Conservation (phyloP, 2,329 filamentous ascomycete species). For the Ramichloridium luteum region DNA sequence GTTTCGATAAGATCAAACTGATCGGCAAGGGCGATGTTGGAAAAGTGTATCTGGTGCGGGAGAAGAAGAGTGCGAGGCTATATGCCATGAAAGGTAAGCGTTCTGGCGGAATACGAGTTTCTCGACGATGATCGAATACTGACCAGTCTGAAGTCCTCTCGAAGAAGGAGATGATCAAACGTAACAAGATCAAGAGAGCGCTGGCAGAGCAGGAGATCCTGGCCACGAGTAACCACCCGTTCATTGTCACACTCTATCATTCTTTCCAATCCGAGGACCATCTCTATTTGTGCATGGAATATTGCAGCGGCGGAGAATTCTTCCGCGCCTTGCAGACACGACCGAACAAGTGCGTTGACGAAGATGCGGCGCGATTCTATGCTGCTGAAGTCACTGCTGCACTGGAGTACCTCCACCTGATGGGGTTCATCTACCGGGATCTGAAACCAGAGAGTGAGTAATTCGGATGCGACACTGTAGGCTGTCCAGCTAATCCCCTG, state of each 20-base stretch:
- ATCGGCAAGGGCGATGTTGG: conserved; percentile 98
- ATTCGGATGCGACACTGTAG: background rate
- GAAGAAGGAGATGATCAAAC: conserved; percentile 99
- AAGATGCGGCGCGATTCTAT: conserved; percentile 94
- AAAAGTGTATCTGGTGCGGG: conserved; percentile 92
- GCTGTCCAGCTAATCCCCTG: too few species aligned
- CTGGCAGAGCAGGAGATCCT: conserved; percentile 96
- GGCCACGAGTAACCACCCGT: conserved; percentile 95
- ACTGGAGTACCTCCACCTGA: conserved; percentile 89
- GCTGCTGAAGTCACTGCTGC: conserved; percentile 95
- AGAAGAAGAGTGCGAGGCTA: conserved; percentile 90
- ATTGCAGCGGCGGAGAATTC: conserved; percentile 97
- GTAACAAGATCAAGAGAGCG: conserved; percentile 98
- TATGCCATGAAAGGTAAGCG: conserved; percentile 95
- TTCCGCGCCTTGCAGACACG: conserved; percentile 93
- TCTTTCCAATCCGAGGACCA: conserved; percentile 99
- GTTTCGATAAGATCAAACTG: conserved; percentile 99
- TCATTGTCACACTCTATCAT: conserved; percentile 97
- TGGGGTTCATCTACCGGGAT: conserved; percentile 99
- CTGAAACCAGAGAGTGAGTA: conserved; percentile 87
- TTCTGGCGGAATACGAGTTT: too few species aligned
- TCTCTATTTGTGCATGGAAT: conserved; percentile 99
- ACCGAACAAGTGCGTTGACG: conserved; percentile 91
- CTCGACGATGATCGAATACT: too few species aligned
- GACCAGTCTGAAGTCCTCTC: conserved; percentile 59